Base-by-base conservation (phyloP, 1,139 yeast genomes). In the Suhomyces yuchorum region DNA sequence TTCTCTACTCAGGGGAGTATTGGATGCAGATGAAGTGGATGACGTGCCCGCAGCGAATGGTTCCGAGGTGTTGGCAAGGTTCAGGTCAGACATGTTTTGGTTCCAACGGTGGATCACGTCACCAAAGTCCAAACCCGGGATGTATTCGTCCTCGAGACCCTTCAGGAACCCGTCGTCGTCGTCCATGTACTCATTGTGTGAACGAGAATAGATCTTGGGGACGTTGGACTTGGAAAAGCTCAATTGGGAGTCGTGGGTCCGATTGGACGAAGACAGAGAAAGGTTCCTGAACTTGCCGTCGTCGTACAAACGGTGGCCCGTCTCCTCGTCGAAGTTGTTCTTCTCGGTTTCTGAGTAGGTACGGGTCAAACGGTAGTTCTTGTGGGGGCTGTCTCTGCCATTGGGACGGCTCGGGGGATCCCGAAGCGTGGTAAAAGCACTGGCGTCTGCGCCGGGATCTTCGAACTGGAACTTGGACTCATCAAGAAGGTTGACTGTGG, bases 61-160 rank as follows among this genome's bases (percentile, higher is more conserved):
- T 11, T 41, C 33, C 18, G 17, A 30, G 28, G 28, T 22, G 9
- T 37, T 24, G 24, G 53, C 50, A 26, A 58, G 47, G 22, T 49
- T 56, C n/a, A 50, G 55, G 32, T 61, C 66, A 2, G 62, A 54
- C 12, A 54, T 42, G 47, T 39, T 46, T 17, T 57, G 56, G 48
- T 66, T 67, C 80, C 80, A 75, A 45, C 66, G 62, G 53, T 66
- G 67, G 2, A 75, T 58, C 63, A 72, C 66, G 39, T 74, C 73
- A 17, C 75, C 71, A 56, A 80, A 81, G 54, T 79, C 81, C 37
- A 85, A 67, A 23, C 84, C 87, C 0, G 91, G 91, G 14, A 85
- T 77, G 57, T 85, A 85, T 58, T 86, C 92, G 61, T 85, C 92
- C 57, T 83, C 85, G 54, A 85, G 68, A 1, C 87, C 89, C n/a